These are phyloP conservation scores for Phytophthora citricola DNA, from an alignment of 352 stramenopile genomes.

Conservation along the genomic window DNA sequence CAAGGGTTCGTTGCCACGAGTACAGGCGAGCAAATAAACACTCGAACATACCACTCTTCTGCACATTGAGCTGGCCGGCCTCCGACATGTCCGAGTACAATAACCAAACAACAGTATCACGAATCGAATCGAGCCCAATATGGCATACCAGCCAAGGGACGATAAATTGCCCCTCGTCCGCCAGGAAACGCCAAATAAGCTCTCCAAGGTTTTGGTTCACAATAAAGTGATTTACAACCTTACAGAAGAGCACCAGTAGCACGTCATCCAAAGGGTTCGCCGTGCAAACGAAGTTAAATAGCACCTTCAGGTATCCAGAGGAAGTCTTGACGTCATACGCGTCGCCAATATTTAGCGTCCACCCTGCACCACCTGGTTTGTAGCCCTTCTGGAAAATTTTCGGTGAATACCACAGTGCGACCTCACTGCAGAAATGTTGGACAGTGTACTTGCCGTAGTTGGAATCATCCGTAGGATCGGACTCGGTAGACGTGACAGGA, in stretches of 20 bases:
- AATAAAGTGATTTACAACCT: conserved; percentile 87
- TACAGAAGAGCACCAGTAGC: conserved; percentile 85
- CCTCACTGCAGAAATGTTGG: conserved; percentile 87
- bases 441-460: conserved; percentile 86
- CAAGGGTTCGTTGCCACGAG: conserved; percentile 83
- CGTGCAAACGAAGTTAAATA: conserved; percentile 86
- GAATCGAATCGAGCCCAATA: conserved; percentile 86
- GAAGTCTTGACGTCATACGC: conserved; percentile 60
- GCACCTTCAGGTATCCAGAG: conserved; percentile 77
- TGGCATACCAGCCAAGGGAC: conserved; percentile 82
- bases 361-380: conserved; percentile 39
- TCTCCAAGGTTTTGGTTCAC: conserved; percentile 71
- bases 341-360: conserved; percentile 46
- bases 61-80: conserved; percentile 63
- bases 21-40: conserved; percentile 80
- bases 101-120: conserved; percentile 84
- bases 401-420: conserved; percentile 76
- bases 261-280: conserved; percentile 76
- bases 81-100: conserved; percentile 87
- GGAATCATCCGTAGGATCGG: conserved; percentile 48
- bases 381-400: conserved; percentile 79
- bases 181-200: conserved; percentile 74
- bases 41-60: conserved; percentile 76
- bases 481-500: conserved; percentile 40
- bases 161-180: conserved; percentile 69